These are phyloP conservation scores for Mucor sp. DNA, from an alignment of 371 early-diverging fungal species.

Conservation along the genomic window DNA sequence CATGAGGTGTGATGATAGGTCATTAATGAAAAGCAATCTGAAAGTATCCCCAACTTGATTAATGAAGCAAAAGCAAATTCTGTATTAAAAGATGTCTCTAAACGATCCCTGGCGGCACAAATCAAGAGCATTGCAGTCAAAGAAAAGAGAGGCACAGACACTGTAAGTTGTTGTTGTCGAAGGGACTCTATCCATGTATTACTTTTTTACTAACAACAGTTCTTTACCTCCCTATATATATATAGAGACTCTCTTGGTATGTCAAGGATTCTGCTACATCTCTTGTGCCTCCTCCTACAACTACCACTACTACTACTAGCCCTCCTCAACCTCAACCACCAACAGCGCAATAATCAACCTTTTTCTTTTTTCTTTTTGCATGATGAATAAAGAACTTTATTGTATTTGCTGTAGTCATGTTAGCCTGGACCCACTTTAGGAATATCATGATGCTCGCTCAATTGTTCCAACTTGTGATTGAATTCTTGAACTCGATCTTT, in stretches of 20 bases:
- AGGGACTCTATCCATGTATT: no score
- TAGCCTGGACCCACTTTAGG: constrained; percentile 73
- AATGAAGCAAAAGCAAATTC: constrained; percentile 18
- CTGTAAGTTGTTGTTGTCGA: constrained; percentile 40
- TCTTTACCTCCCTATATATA: neutral
- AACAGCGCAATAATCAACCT: neutral
- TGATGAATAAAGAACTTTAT: neutral
- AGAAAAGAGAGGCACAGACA: constrained; percentile 51
- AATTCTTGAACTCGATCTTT: constrained; percentile 67
- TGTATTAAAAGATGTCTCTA: constrained; percentile 37
- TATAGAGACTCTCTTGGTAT: constrained; percentile 22
- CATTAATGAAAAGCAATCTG: constrained; percentile 36
- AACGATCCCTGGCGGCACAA: constrained; percentile 45
- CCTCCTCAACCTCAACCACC: neutral
- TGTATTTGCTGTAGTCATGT: constrained; percentile 15
- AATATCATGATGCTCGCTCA: constrained; percentile 75
- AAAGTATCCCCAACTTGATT: constrained; percentile 36
- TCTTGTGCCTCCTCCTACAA: no score
- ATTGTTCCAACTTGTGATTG: constrained; percentile 62
- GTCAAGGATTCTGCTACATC: constrained; percentile 5
- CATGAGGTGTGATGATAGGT: no score
- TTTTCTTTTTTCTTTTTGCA: neutral
- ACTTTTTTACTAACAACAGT: neutral
- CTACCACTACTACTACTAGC: neutral
- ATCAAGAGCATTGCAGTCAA: constrained; percentile 54